Conservation (phyloP, 2,329 filamentous ascomycete genomes). For the Colletotrichum tamarilloi region DNA sequence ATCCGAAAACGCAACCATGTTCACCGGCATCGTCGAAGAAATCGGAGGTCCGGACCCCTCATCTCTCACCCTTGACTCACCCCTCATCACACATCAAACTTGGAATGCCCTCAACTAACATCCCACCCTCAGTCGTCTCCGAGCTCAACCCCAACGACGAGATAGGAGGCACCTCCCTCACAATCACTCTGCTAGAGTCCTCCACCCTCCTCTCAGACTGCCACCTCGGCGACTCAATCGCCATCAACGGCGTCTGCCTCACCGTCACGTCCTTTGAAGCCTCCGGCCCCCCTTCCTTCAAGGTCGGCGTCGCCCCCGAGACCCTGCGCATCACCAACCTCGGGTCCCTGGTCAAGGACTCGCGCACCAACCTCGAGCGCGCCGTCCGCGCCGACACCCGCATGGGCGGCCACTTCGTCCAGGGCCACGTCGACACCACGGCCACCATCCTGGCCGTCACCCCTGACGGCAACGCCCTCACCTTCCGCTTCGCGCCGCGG, state of each 20-base stretch:
- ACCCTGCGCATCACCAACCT: slow-evolving; percentile 96
- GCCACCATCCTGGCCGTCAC: slow-evolving; percentile 79
- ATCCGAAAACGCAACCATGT: slow-evolving; percentile 69
- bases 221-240: slow-evolving; percentile 91
- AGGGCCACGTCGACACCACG: slow-evolving; percentile 94
- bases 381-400: slow-evolving; percentile 91
- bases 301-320: slow-evolving; percentile 93
- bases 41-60: slow-evolving; percentile 80
- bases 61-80: slow-evolving; percentile 1
- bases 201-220: slow-evolving; percentile 85
- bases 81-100: slow-evolving; percentile 10
- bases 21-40: slow-evolving; percentile 93
- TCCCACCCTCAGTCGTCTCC: slow-evolving; percentile 75
- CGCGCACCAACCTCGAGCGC: slow-evolving; percentile 90
- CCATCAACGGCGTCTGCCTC: slow-evolving; percentile 94
- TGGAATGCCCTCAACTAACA: slow-evolving; percentile 35
- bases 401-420: slow-evolving; percentile 98
- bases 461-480: slow-evolving; percentile 90
- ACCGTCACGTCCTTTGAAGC: slow-evolving; percentile 76
- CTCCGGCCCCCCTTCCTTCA: slow-evolving; percentile 69
- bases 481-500: slow-evolving; percentile 82
- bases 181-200: slow-evolving; percentile 75
- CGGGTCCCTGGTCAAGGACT: slow-evolving; percentile 74
- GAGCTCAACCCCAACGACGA: slow-evolving; percentile 83
- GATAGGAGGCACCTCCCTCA: slow-evolving; percentile 89